Evolutionary conservation across 139 green algal species (phyloP), one percentile per base, ranked within the genome.

Genomic region (Asterochloris sp.): DNA sequence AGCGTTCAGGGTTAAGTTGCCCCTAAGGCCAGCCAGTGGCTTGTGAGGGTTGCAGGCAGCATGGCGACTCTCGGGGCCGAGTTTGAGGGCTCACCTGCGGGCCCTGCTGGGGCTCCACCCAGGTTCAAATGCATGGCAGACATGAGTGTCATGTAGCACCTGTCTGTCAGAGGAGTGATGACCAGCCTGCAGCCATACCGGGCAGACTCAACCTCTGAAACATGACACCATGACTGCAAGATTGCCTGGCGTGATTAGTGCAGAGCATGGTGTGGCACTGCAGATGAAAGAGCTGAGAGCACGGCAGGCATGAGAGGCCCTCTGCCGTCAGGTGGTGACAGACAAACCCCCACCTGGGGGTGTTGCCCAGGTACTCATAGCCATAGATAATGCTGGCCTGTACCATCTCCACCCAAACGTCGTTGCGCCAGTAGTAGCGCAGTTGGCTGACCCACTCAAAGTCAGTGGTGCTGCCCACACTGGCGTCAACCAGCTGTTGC

Each of bases 291-390:
- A 54, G 38, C 38, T 54, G 38, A 54, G 38, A 54, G 38, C 38
- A 54, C 38, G 38, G 4, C 38, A 54, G 38, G 38, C 38, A 54
- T 54, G 38, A 54, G 6, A 54, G 6, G 38, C 38, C 38, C 38
- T 54, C 38, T 54, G 38, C 38, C 6, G 38, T 54, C 38, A 54
- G 38, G 38, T 54, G 38, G 38, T 54, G 38, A 54, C 2, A 89
- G 24, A 92, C 94, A 88, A 95, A 94, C 73, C 95, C 93, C 75
- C 94, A 89, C 38, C 93, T 87, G 12, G 86, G 84, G 75, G 78
- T 88, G 89, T 95, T 95, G 76, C 93, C 93, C 38, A 96, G 91
- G 86, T 95, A 96, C 87, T 95, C 92, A 85, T 95, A 95, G 29
- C 91, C 92, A 81, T 96, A 95, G 29, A 23, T 63, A 19, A 91